Base-by-base conservation (phyloP, 306 rosid genomes). In the Sophora flavescens region DNA sequence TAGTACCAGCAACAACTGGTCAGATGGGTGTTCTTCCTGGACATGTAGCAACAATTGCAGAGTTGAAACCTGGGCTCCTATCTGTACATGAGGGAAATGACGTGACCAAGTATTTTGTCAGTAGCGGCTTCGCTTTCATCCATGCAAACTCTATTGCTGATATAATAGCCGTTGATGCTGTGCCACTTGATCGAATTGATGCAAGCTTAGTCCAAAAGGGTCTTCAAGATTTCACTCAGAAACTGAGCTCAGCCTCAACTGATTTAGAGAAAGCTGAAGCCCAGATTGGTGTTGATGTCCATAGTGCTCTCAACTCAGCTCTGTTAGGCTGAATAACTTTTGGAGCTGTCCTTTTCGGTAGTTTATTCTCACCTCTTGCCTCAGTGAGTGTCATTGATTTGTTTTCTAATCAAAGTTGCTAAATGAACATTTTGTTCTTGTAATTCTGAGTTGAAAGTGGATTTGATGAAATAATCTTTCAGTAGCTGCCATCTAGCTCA, bases 21-120 rank as follows among this genome's bases (percentile, higher is more conserved):
- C 92, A 89, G 57, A 90, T 95, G 99, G 99, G 99, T 83, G 97
- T 95, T 86, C 99, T 95, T 75, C 99, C 99, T 16, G 99, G 99
- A 33, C 99, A 95, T 53, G 99, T 95, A 57, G 85, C 97, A 17
- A 95, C 99, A 80, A 95, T 95, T 57, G 96, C 99, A 8, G 99
- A 95, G 87, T 83, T 95, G 91, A 95, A 92, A 75, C 97, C 99
- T 1, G 99, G 99, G 4, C 54, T 92, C 80, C 77, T 95, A 11
- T 84, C 97, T 22, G 97, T 95, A 26, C 99, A 92, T 2, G 97
- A 88, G 53, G 99, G 96, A 61, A 87, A 17, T 63, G 97, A 92
- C 2, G 86, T 76, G 69, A 82, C 84, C 70, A 95, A 95, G 58
- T 95, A 95, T 70, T 92, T 95, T 8, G 81, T 95, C 59, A 95